Conservation (phyloP, 2,329 filamentous ascomycete genomes). For the Podosphaera leucotricha region DNA sequence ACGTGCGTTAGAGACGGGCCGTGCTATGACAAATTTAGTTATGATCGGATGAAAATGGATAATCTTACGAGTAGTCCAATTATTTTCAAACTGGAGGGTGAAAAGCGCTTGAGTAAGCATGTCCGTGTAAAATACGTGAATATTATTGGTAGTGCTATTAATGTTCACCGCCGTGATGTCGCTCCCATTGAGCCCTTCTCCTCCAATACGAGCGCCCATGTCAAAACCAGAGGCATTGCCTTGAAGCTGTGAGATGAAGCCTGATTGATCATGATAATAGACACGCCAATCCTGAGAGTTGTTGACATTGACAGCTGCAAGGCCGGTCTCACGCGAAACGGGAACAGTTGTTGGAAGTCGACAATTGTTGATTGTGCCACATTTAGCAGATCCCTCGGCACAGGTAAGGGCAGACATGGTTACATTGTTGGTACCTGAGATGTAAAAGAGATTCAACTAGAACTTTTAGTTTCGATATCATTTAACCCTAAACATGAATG, state of each 20-base stretch:
- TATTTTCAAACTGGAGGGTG: conserved; percentile 5
- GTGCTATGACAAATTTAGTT: conserved; percentile 1
- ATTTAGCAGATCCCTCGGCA: conserved; percentile 4
- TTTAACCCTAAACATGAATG: neutral
- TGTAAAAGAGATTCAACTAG: conserved; percentile 9
- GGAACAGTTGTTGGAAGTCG: conserved; percentile 5
- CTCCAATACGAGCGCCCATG: conserved; percentile 6
- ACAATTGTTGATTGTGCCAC: conserved; percentile 5
- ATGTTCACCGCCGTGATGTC: conserved; percentile 8
- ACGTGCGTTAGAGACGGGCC: conserved; percentile 2
- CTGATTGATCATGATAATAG: conserved; percentile 7
- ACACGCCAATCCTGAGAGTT: conserved; percentile 9
- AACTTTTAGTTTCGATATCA: neutral
- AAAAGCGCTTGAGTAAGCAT: conserved; percentile 4
- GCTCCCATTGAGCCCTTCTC: conserved; percentile 5
- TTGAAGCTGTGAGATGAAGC: conserved; percentile 6
- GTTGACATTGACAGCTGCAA: conserved; percentile 9
- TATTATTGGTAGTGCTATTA: conserved; percentile 9
- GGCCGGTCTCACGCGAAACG: conserved; percentile 5
- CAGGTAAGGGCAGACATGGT: conserved; percentile 9
- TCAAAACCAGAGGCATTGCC: conserved; percentile 8
- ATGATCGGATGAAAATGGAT: neutral
- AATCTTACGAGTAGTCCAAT: conserved; percentile 7
- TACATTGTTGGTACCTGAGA: conserved; percentile 6
- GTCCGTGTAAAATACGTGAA: conserved; percentile 9